Percentiles rank a stretch among this genome's conserved stretches.
These are phyloP conservation scores for Scenedesmus sp. DNA, from an alignment of 163 green algal species.

Conservation along the genomic window DNA sequence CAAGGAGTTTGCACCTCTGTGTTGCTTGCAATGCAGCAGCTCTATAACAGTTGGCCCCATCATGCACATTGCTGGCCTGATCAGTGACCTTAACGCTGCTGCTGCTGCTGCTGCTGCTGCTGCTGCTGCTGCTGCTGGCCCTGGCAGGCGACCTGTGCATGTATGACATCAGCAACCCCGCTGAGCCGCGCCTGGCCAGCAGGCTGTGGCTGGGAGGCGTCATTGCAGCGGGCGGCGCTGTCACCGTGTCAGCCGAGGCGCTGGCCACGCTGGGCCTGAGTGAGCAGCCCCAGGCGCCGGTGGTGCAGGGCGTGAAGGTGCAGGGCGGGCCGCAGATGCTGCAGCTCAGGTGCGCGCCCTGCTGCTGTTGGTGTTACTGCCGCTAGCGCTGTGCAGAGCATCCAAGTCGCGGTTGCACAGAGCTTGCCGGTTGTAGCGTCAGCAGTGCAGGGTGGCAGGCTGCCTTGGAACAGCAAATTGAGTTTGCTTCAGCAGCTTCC, in stretches of 20 bases:
- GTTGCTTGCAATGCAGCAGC: background rate
- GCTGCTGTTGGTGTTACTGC: background rate
- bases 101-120: background rate
- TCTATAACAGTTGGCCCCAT: background rate
- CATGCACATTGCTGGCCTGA: background rate
- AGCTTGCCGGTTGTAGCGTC: background rate
- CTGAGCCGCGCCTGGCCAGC: constrained; percentile 69
- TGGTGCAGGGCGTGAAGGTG: constrained; percentile 66
- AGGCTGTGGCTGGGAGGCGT: constrained; percentile 84
- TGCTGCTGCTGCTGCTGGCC: no score
- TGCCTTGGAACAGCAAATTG: background rate
- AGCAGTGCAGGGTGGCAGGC: background rate
- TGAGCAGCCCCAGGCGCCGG: constrained; percentile 69
- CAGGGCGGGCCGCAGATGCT: constrained; percentile 91
- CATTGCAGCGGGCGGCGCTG: constrained; percentile 67
- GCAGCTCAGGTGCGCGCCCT: constrained; percentile 73
- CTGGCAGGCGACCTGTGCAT: constrained; percentile 79
- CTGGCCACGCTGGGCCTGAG: constrained; percentile 69
- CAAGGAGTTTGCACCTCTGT: background rate
- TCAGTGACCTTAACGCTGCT: background rate
- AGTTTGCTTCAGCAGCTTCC: background rate
- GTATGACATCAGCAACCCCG: constrained; percentile 87
- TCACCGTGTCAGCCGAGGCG: constrained; percentile 59
- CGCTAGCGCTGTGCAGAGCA: background rate
- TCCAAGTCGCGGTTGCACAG: background rate